phyloP scores from a whole-genome alignment of 805 yeast genomes.

The Zygoascus ofunaensis region DNA sequence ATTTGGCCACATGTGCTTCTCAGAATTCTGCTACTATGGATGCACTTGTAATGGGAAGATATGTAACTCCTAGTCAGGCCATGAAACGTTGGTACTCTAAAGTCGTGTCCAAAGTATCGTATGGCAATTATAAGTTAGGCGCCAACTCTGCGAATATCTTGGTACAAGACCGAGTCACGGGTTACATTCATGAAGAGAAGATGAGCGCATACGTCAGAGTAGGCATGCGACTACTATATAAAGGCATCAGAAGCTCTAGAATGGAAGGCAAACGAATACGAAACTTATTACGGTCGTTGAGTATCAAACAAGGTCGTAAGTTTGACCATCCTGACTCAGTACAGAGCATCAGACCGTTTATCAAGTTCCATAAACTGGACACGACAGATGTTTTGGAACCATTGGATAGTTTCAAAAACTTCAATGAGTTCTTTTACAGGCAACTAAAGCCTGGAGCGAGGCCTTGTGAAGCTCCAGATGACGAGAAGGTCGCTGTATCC shows the following conservation, averaged over 20 bases:
- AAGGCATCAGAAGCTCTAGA: slow-evolving; percentile 50
- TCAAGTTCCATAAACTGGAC: slow-evolving; percentile 75
- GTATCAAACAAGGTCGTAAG: slow-evolving; percentile 74
- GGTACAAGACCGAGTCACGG: slow-evolving; percentile 86
- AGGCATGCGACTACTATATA: slow-evolving; percentile 77
- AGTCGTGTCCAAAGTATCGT: slow-evolving; percentile 70
- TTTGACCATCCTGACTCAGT: slow-evolving; percentile 66
- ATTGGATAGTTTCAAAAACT: slow-evolving; percentile 47
- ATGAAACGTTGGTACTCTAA: slow-evolving; percentile 84
- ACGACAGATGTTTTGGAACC: slow-evolving; percentile 56
- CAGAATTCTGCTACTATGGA: slow-evolving; percentile 66
- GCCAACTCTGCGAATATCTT: slow-evolving; percentile 87
- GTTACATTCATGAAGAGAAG: slow-evolving; percentile 84
- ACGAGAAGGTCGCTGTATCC: slow-evolving; percentile 47
- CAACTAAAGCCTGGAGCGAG: slow-evolving; percentile 64
- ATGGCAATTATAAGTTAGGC: slow-evolving; percentile 81
- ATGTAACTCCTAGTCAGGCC: slow-evolving; percentile 73
- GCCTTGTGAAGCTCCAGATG: slow-evolving; percentile 49
- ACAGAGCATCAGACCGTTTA: slow-evolving; percentile 62
- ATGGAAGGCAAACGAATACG: slow-evolving; percentile 48
- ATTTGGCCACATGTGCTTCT: slow-evolving; percentile 77
- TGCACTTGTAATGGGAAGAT: slow-evolving; percentile 53
- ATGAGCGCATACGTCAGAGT: slow-evolving; percentile 82
- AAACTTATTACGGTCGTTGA: slow-evolving; percentile 50
- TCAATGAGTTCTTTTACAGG: slow-evolving; percentile 86